These are phyloP conservation scores for Chimonanthus salicifolius DNA, from an alignment of 164 flowering plant genomes.

Conservation along the genomic window DNA sequence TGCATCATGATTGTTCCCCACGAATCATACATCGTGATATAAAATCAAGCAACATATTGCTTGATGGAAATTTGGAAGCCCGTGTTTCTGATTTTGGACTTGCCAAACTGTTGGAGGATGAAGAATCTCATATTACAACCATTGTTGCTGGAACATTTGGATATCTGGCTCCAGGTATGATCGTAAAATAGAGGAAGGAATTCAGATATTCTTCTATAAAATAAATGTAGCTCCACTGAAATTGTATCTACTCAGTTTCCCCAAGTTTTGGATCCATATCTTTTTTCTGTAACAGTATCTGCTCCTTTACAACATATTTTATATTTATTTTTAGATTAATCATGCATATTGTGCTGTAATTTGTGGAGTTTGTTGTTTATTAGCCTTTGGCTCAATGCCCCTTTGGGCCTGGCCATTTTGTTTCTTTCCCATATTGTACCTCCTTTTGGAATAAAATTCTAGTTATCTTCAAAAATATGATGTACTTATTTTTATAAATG, in stretches of 20 bases:
- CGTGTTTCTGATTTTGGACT: conserved; percentile 98
- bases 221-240: background rate
- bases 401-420: too few relatives aligned
- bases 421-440: too few relatives aligned
- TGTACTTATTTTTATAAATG: too few relatives aligned
- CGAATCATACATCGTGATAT: conserved; percentile 96
- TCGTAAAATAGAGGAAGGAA: background rate
- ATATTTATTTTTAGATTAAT: too few relatives aligned
- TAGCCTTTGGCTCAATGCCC: background rate
- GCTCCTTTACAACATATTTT: too few relatives aligned
- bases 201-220: too few relatives aligned
- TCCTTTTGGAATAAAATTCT: too few relatives aligned
- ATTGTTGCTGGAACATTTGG: conserved; percentile 99
- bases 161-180: conserved; percentile 93
- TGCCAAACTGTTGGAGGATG: conserved; percentile 90
- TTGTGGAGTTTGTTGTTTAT: background rate
- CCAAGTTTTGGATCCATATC: background rate
- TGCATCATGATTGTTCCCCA: conserved; percentile 98
- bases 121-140: conserved; percentile 94
- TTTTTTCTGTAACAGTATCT: too few relatives aligned
- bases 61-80: conserved; percentile 92
- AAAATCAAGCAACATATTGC: conserved; percentile 94
- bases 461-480: too few relatives aligned
- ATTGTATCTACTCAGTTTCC: background rate
- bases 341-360: background rate